Base-by-base conservation (phyloP, 345 rosid species). In the Populus deltoides region DNA sequence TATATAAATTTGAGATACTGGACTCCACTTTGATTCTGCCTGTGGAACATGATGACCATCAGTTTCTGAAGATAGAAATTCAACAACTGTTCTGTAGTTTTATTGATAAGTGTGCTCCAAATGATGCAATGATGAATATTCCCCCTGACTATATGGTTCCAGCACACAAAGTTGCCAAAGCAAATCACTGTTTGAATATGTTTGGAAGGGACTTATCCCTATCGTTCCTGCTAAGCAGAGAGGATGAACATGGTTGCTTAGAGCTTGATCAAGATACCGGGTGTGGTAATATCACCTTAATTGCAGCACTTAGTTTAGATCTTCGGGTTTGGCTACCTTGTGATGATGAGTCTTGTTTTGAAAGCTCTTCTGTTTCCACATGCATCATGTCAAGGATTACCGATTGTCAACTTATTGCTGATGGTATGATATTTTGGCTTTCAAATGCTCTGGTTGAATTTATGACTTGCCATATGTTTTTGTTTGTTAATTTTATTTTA, bases 241-340 rank as follows among this genome's bases (percentile, higher is more conserved):
- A 86, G 86, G 90, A 86, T 82, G 80, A 68, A 78, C 66, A 39
- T 77, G 79, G 78, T 59, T 55, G 75, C 74, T 70, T 81, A 55
- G 68, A 75, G 36, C 61, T 76, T 80, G 81, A 83, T 80, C 75
- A 79, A 78, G 82, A 84, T 41, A 66, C 77, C 39, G 72, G 72
- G 31, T 72, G 76, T 51, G 74, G 82, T 77, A 87, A 80, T 68
- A 75, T 85, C 78, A 63, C 85, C 59, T 83, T 94, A 76, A 87
- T 90, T 74, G 75, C 88, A 45, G 89, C 89, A 10, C 70, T 89
- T 47, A 81, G 80, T 86, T 97, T 89, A 65, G 95, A 93, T 79
- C 80, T 89, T 31, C 92, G 98, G 98, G 86, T 93, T 74, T 86
- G 92, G 84, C 83, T 94, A 81, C 95, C 97, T 51, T 79, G 84